Percentiles rank a stretch among this genome's conserved stretches.
phyloP scores from a whole-genome alignment of 2,329 filamentous ascomycete genomes.

The Aureobasidium sp. region DNA sequence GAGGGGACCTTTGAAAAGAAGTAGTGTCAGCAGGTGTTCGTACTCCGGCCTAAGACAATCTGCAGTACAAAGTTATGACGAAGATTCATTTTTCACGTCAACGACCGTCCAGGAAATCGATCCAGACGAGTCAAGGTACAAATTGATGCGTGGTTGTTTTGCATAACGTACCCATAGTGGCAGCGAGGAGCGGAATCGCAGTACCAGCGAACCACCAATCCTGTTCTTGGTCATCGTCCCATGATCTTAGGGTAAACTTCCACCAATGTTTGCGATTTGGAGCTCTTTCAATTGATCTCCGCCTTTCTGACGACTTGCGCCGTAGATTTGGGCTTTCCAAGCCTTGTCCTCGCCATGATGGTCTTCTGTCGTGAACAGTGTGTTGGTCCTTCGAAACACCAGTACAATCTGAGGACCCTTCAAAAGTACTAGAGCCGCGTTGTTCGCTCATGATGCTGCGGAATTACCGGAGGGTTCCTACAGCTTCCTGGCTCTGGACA shows the following conservation, averaged over 20 bases:
- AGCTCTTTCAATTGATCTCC: neutral
- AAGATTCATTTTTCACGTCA: neutral
- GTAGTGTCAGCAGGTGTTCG: constrained; percentile 53
- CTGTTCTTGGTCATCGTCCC: constrained; percentile 29
- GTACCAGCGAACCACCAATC: constrained; percentile 33
- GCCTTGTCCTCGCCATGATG: neutral
- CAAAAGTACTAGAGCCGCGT: neutral
- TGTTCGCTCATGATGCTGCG: neutral
- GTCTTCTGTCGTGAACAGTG: neutral
- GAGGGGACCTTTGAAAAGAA: constrained; percentile 54
- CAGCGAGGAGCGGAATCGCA: constrained; percentile 24
- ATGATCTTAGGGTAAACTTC: constrained; percentile 18
- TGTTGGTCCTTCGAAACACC: neutral
- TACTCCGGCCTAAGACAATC: neutral
- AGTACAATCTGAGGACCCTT: constrained; percentile 1
- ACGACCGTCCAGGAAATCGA: neutral
- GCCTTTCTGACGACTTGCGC: constrained; percentile 1
- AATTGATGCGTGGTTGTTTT: neutral
- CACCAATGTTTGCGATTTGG: constrained; percentile 9
- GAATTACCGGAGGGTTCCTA: neutral
- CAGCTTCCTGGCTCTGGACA: neutral
- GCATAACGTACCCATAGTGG: constrained; percentile 2
- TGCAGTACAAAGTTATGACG: neutral
- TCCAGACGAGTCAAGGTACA: neutral
- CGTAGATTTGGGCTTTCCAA: neutral